These are phyloP conservation scores for Gaertneriomyces semiglobifer DNA, from an alignment of 192 early-diverging fungal genomes.

Conservation along the genomic window DNA sequence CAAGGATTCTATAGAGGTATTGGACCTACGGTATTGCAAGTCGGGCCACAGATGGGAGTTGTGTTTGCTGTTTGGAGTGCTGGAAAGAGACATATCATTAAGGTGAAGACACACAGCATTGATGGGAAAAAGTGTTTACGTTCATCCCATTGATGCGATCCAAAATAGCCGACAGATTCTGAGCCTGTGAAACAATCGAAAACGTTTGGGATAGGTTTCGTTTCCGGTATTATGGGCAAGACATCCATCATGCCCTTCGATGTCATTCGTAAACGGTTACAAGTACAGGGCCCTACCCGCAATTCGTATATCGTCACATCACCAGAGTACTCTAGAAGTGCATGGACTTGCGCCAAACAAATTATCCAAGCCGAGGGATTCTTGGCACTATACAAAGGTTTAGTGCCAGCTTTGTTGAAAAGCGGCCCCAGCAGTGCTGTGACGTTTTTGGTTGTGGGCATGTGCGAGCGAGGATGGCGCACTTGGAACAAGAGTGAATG, in stretches of 20 bases:
- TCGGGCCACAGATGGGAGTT: constrained; percentile 94
- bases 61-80: constrained; percentile 71
- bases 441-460: constrained; percentile 73
- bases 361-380: constrained; percentile 77
- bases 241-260: constrained; percentile 88
- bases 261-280: constrained; percentile 60
- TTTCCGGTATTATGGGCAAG: constrained; percentile 76
- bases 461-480: constrained; percentile 11
- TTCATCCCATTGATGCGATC: too few species aligned
- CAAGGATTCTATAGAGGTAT: constrained; percentile 84
- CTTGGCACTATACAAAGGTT: constrained; percentile 82
- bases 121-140: too few species aligned
- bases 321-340: constrained; percentile 58
- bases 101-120: too few species aligned
- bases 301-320: constrained; percentile 54
- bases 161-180: too few species aligned
- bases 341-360: constrained; percentile 54
- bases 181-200: too few species aligned
- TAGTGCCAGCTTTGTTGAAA: constrained; percentile 82
- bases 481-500: too few species aligned
- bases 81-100: too few species aligned
- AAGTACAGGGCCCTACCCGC: constrained; percentile 71
- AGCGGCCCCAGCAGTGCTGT: constrained; percentile 78
- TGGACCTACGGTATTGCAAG: constrained; percentile 75
- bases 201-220: too few species aligned